Conservation (phyloP, 495 filamentous ascomycete genomes). For the Daldinia bambusicola region DNA sequence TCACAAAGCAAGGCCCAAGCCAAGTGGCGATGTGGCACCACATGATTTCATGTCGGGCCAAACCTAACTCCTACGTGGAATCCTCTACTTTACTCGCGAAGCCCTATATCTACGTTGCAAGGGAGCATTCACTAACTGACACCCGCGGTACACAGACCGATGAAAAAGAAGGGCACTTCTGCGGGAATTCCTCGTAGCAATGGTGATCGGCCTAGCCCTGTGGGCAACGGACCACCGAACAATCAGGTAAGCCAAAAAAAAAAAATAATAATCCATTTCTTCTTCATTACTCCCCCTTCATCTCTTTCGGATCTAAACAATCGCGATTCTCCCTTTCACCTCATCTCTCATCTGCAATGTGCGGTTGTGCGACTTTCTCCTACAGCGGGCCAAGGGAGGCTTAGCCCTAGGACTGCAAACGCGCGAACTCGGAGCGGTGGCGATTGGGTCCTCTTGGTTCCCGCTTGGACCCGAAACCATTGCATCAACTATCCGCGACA, state of each 20-base stretch:
- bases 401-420: slow-evolving; percentile 37
- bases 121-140: slow-evolving; percentile 32
- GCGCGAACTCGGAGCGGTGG: slow-evolving; percentile 34
- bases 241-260: slow-evolving; percentile 56
- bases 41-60: slow-evolving; percentile 47
- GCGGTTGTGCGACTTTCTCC: slow-evolving; percentile 21
- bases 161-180: slow-evolving; percentile 66
- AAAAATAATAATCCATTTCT: slow-evolving; percentile 1
- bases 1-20: slow-evolving; percentile 48
- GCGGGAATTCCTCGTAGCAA: slow-evolving; percentile 62
- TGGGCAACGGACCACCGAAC: slow-evolving; percentile 53
- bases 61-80: slow-evolving; percentile 38
- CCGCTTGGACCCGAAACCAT: slow-evolving; percentile 43
- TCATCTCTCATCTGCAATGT: slow-evolving; percentile 8
- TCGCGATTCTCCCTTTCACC: background rate
- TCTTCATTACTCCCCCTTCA: background rate
- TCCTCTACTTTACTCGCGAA: slow-evolving; percentile 17
- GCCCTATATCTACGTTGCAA: slow-evolving; percentile 11
- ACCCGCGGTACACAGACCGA: slow-evolving; percentile 52
- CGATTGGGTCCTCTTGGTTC: slow-evolving; percentile 41
- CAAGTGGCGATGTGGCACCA: slow-evolving; percentile 53
- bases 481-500: slow-evolving; percentile 20
- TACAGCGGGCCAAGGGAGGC: slow-evolving; percentile 37
- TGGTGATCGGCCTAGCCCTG: slow-evolving; percentile 62
- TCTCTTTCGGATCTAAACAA: background rate